Conservation (phyloP, 192 early-diverging fungal species). For the Cetraspora pellucida region DNA sequence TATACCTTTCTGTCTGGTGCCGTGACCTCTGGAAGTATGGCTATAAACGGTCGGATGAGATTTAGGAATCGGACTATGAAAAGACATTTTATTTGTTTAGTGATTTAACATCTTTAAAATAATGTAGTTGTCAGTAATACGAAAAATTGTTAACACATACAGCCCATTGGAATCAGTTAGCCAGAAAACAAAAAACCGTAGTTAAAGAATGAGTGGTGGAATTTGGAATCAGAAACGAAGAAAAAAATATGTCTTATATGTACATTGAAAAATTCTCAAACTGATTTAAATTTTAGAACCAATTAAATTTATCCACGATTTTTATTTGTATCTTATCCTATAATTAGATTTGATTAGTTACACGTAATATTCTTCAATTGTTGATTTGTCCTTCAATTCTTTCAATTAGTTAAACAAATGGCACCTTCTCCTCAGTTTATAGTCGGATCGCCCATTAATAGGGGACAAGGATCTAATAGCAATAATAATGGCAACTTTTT, state of each 20-base stretch:
- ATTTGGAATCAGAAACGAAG: not conserved
- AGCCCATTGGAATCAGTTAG: constrained; percentile 20
- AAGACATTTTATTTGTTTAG: constrained; percentile 1
- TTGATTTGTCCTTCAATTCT: constrained; percentile 6
- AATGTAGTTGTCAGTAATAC: not conserved
- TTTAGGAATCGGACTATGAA: constrained; percentile 89
- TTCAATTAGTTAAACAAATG: not conserved
- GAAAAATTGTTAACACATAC: constrained; percentile 15
- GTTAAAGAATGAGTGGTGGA: not conserved
- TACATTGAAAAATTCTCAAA: too few relatives aligned
- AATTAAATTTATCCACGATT: constrained; percentile 9
- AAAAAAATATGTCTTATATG: too few relatives aligned
- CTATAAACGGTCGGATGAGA: constrained; percentile 97
- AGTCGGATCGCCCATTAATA: not conserved
- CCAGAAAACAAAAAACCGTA: not conserved
- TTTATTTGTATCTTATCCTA: not conserved
- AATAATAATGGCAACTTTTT: not conserved
- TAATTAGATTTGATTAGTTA: not conserved
- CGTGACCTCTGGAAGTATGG: constrained; percentile 96
- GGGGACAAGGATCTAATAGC: not conserved
- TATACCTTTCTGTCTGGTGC: constrained; percentile 94
- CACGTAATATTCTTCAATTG: constrained; percentile 18
- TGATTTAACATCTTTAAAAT: not conserved
- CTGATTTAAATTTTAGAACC: not conserved
- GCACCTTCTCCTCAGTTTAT: not conserved